Base-by-base conservation (phyloP, 768 basidiomycete species). In the Lentinus tigrinus region DNA sequence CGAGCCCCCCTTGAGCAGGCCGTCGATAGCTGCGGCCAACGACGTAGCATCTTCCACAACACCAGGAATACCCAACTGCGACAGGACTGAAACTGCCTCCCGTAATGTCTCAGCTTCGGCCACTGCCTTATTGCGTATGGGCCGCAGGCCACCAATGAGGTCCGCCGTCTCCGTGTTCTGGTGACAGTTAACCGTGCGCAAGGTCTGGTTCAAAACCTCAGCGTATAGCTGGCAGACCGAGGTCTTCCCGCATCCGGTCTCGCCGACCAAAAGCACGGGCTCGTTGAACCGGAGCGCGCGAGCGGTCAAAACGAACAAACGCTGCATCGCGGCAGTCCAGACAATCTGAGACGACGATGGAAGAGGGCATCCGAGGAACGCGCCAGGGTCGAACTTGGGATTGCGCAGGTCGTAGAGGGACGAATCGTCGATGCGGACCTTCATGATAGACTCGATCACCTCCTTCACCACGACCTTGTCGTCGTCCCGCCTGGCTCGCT, bases 101-200 rank as follows among this genome's bases (percentile, higher is more conserved):
- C 70, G 76, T 47, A 78, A 54, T 10, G 81, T 70, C 31, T 85
- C 82, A 1, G 78, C 78, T 62, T 85, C 81, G 11, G 78, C 57
- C 4, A 82, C 72, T 19, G 77, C 75, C 21, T 91, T 85, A 72
- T 92, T 93, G 28, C 96, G 85, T 11, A 93, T 76, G 5, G 96
- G 96, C 34, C 96, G 83, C 63, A 97, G 82, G 37, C 94, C 92
- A 19, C 97, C 97, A 50, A 98, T 92, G 23, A 99, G 78, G 70
- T 99, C 97, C 11, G 95, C 93, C 0, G 96, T 97, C 75, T 99
- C 97, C 26, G 95, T 98, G 68, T 97, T 98, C 72, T 97, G 95
- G 70, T 99, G 97, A 67, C 97, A 98, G 64, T 93, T 98, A 62
- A 99, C 82, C 4, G 85, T 78, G 63, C 88, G 76, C 26, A 99